Evolutionary conservation across 129 eudicot species (phyloP).

Genomic region (Helichrysum umbraculigerum): DNA sequence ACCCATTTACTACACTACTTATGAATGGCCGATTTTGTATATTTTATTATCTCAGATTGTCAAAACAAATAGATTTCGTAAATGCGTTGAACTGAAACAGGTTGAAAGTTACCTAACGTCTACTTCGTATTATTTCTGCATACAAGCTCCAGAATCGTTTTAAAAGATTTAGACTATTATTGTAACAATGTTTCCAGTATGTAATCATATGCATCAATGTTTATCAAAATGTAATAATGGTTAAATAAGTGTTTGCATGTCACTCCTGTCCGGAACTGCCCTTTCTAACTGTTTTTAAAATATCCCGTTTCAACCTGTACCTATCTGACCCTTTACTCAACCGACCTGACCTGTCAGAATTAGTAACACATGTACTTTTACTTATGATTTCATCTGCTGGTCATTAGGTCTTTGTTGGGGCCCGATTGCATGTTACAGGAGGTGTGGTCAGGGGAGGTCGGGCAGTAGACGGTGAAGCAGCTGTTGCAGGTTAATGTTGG

Average conservation of each 20-base stretch:
- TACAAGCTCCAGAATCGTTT: not conserved
- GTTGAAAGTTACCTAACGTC: not conserved
- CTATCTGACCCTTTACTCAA: not conserved
- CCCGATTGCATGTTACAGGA: slow-evolving; percentile 97
- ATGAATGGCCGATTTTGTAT: not conserved
- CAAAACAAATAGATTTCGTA: not conserved
- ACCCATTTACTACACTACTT: not conserved
- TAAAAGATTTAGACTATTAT: not conserved
- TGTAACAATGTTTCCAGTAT: not conserved
- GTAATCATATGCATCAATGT: not conserved
- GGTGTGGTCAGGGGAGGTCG: slow-evolving; percentile 96
- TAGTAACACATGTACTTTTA: not conserved
- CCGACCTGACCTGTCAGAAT: not conserved
- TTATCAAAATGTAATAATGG: not conserved
- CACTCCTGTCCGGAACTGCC: not conserved
- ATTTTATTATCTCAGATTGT: not conserved
- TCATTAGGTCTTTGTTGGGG: slow-evolving; percentile 90
- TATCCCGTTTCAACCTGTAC: not conserved
- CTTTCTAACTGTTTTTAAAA: too few relatives aligned
- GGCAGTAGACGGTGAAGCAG: slow-evolving; percentile 91
- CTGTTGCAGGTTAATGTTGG: slow-evolving; percentile 65
- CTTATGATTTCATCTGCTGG: slow-evolving; percentile 23
- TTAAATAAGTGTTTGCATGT: slow-evolving; percentile 6
- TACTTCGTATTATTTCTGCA: not conserved
- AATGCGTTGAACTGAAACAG: not conserved